Percentiles rank a stretch among this genome's conserved stretches.
These are phyloP conservation scores for Fusarium cicatricum DNA, from an alignment of 2,329 filamentous ascomycete genomes.

Conservation along the genomic window DNA sequence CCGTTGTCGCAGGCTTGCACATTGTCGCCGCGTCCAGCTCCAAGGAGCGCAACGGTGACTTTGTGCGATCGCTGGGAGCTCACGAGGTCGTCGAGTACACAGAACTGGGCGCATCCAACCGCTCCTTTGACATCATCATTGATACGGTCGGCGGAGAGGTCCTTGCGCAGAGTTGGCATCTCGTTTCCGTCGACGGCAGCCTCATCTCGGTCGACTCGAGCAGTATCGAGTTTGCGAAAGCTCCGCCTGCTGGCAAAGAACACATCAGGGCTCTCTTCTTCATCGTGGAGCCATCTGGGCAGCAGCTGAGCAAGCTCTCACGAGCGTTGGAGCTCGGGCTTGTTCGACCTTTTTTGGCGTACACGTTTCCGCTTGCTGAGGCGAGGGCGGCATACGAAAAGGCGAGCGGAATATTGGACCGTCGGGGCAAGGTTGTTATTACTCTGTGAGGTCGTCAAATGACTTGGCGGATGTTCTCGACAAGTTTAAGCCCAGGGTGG, in stretches of 20 bases:
- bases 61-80: slow-evolving; percentile 37
- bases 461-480: too few relatives aligned
- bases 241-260: slow-evolving; percentile 2
- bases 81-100: slow-evolving; percentile 35
- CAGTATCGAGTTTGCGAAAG: slow-evolving; percentile 10
- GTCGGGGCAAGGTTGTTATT: slow-evolving; percentile 15
- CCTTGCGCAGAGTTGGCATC: slow-evolving; percentile 42
- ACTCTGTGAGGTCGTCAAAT: background rate
- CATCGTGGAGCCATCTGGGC: slow-evolving; percentile 1
- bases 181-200: slow-evolving; percentile 36
- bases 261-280: slow-evolving; percentile 4
- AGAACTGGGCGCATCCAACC: background rate
- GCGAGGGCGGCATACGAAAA: slow-evolving; percentile 3
- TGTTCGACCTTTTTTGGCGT: slow-evolving; percentile 12
- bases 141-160: slow-evolving; percentile 44
- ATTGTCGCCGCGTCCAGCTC: slow-evolving; percentile 45
- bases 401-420: slow-evolving; percentile 10
- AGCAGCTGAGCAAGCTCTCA: background rate
- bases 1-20: slow-evolving; percentile 41
- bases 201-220: slow-evolving; percentile 29
- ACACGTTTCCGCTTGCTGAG: slow-evolving; percentile 9
- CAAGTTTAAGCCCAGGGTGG: too few relatives aligned
- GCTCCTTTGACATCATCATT: slow-evolving; percentile 41
- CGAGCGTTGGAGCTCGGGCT: background rate
- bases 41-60: slow-evolving; percentile 12